These are phyloP conservation scores for Holtermanniella nyarrowii DNA, from an alignment of 768 basidiomycete species.

Conservation along the genomic window DNA sequence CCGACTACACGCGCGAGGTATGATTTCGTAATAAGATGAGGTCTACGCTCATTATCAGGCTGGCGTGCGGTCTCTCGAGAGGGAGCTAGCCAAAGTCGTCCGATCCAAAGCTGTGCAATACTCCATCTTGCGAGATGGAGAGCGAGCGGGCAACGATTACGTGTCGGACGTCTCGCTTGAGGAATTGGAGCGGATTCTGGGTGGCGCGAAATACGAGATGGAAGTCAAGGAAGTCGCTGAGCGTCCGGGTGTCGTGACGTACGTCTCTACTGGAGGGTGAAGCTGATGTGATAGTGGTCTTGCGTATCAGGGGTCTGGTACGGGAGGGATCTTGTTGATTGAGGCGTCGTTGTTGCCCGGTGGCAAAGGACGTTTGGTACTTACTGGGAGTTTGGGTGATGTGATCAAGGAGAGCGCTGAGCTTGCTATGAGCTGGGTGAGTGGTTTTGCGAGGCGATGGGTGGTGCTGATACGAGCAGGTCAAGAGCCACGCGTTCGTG, in stretches of 20 bases:
- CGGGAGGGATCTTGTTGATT: slow-evolving; percentile 52
- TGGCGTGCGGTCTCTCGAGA: slow-evolving; percentile 81
- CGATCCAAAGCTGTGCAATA: slow-evolving; percentile 85
- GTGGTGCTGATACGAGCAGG: slow-evolving; percentile 10
- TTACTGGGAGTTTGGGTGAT: slow-evolving; percentile 78
- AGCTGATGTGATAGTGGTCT: slow-evolving; percentile 22
- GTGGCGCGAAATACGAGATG: slow-evolving; percentile 66
- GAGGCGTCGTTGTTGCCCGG: slow-evolving; percentile 66
- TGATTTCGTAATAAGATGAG: not conserved
- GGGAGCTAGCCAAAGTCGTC: slow-evolving; percentile 79
- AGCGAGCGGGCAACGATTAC: slow-evolving; percentile 43
- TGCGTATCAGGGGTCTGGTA: slow-evolving; percentile 36
- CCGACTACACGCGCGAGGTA: slow-evolving; percentile 68
- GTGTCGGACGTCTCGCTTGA: slow-evolving; percentile 52
- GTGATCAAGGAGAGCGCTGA: slow-evolving; percentile 89
- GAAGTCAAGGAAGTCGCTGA: slow-evolving; percentile 70
- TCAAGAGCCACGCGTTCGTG: slow-evolving; percentile 51
- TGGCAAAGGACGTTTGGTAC: slow-evolving; percentile 59
- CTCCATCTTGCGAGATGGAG: slow-evolving; percentile 55
- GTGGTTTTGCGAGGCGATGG: not conserved
- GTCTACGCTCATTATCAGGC: slow-evolving; percentile 42
- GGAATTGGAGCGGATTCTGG: slow-evolving; percentile 75
- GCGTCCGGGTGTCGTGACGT: slow-evolving; percentile 57
- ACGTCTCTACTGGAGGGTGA: not conserved
- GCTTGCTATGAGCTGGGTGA: slow-evolving; percentile 81